Evolutionary conservation across 2,329 filamentous ascomycete genomes (phyloP), one percentile per base, ranked within the genome.

Genomic region (Sporothrix sp.): DNA sequence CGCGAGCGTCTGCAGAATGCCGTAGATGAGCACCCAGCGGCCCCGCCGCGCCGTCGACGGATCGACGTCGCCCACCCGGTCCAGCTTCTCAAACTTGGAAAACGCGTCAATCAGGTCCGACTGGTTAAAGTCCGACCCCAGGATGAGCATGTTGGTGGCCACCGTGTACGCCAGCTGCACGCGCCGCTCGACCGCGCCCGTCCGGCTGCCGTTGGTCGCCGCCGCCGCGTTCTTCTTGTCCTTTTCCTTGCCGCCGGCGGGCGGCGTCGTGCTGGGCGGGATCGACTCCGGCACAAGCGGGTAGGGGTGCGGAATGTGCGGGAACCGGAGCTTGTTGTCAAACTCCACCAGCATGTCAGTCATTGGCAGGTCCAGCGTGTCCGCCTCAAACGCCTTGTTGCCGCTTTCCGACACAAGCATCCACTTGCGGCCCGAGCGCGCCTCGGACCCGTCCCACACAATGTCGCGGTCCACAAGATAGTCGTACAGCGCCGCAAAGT

Each of bases 401-500:
- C 66, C 69, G 37, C 64, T 67, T 52, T 68, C 65, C 33, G 71
- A 72, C 16, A 73, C 70, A 69, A 84, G 80, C 63, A 79, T 75
- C 78, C 80, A 84, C 59, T 83, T 84, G 36, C 79, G 74, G 16
- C 75, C 74, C 3, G 75, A 73, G 0, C 78, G 69, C 43, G 77
- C 77, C 59, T 84, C 80, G 0, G 74, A 75, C 18, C 73, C 73
- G 50, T 83, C 80, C 80, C 82, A 87, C 0, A 75, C 62, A 4
- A 85, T 73, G 42, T 84, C 78, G 5, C 80, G 74, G 61, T 86
- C 77, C 14, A 87, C 82, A 1, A 86, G 67, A 55, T 84, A 85
- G 58, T 86, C 82, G 58, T 87, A 87, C 2, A 87, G 66, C 0
- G 79, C 76, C 2, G 79, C 78, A 58, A 87, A 85, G 56, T 86